These are phyloP conservation scores for Colletotrichum gigasporum DNA, from an alignment of 2,329 filamentous ascomycete species.

Conservation along the genomic window DNA sequence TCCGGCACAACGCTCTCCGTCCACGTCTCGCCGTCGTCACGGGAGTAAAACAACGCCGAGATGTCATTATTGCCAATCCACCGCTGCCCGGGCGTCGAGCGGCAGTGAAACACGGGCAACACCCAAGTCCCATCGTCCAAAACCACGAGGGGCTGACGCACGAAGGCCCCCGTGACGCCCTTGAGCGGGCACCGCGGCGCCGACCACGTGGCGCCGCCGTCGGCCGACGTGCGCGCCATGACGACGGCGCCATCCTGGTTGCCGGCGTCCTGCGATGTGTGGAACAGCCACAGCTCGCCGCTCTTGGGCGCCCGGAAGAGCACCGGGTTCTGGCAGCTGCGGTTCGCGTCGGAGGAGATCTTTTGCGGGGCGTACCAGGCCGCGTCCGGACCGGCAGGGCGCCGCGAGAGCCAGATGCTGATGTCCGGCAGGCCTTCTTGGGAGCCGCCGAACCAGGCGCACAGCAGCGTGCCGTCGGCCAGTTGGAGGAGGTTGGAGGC, in stretches of 20 bases:
- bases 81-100: conserved; percentile 47
- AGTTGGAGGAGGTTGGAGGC: conserved; percentile 54
- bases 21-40: conserved; percentile 51
- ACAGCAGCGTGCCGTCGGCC: conserved; percentile 49
- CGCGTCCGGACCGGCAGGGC: conserved; percentile 37
- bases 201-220: conserved; percentile 49
- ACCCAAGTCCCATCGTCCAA: conserved; percentile 49
- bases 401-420: conserved; percentile 51
- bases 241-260: conserved; percentile 53
- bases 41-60: conserved; percentile 47
- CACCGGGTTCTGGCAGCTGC: conserved; percentile 56
- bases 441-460: conserved; percentile 55
- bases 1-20: conserved; percentile 46
- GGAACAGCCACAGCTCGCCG: conserved; percentile 50
- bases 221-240: conserved; percentile 45
- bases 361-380: conserved; percentile 46
- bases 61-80: conserved; percentile 57
- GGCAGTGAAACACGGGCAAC: conserved; percentile 53
- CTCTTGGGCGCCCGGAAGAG: conserved; percentile 47
- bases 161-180: conserved; percentile 47
- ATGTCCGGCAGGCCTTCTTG: conserved; percentile 56
- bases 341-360: conserved; percentile 47
- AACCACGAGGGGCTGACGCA: conserved; percentile 50
- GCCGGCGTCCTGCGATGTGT: conserved; percentile 54
- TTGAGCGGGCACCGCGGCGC: conserved; percentile 42